Conservation (phyloP, 192 early-diverging fungal species). For the Entomortierella chlamydospora region DNA sequence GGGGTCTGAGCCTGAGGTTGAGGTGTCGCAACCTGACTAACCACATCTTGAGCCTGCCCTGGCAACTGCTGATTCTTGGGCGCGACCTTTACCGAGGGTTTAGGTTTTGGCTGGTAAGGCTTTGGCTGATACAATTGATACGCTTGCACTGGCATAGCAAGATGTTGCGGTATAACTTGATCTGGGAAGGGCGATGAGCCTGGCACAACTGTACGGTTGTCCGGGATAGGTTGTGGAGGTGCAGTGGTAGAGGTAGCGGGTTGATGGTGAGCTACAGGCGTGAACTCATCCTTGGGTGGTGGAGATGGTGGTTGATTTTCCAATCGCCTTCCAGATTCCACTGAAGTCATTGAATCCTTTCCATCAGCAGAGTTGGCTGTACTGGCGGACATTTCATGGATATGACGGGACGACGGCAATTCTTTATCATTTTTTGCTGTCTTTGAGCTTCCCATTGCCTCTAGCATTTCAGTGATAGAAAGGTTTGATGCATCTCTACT, state of each 20-base stretch:
- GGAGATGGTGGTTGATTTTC: conserved; percentile 29
- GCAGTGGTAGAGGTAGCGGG: neutral
- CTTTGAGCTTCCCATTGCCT: conserved; percentile 3
- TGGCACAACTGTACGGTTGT: neutral
- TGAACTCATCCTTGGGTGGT: conserved; percentile 31
- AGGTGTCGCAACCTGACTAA: neutral
- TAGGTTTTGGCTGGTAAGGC: conserved; percentile 48
- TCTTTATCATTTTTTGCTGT: neutral
- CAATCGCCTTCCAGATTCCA: conserved; percentile 14
- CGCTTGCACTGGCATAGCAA: conserved; percentile 39
- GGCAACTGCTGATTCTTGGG: conserved; percentile 2
- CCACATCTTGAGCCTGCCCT: neutral
- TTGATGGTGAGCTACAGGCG: conserved; percentile 20
- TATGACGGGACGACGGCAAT: conserved; percentile 24
- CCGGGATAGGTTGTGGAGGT: neutral
- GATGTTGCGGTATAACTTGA: conserved; percentile 22
- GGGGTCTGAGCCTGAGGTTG: conserved; percentile 7
- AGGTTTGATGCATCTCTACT: neutral
- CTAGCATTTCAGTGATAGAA: conserved; percentile 22
- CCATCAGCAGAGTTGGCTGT: conserved; percentile 11
- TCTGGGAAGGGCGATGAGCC: conserved; percentile 13
- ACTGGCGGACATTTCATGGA: conserved; percentile 28
- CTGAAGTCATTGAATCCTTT: conserved; percentile 29
- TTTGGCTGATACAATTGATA: conserved; percentile 53
- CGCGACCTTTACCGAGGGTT: conserved; percentile 26